Percentiles rank a stretch among this genome's conserved stretches.
phyloP scores from a whole-genome alignment of 1,284 basidiomycete species.

The Ceratobasidium sp. region DNA sequence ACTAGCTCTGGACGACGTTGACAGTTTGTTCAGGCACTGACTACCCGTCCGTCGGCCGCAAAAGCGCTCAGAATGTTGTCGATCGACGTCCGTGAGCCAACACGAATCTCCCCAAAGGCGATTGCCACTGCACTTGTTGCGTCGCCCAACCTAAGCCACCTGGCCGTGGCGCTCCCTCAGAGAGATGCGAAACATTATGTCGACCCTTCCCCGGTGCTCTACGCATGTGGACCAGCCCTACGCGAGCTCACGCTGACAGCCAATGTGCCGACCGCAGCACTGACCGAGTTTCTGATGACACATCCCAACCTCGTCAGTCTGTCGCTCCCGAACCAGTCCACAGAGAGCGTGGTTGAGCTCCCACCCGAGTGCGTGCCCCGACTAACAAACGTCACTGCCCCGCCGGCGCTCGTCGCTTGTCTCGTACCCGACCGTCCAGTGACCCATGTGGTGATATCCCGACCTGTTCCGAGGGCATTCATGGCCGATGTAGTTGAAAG shows the following conservation, averaged over 20 bases:
- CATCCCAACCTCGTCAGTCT: slow-evolving; percentile 31
- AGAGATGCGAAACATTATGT: slow-evolving; percentile 4
- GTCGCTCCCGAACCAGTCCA: slow-evolving; percentile 31
- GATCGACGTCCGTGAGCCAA: slow-evolving; percentile 30
- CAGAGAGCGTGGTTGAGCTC: slow-evolving; percentile 14
- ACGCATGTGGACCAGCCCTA: slow-evolving; percentile 16
- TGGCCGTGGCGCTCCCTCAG: slow-evolving; percentile 14
- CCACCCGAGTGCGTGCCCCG: slow-evolving; percentile 6
- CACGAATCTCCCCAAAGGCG: slow-evolving; percentile 5
- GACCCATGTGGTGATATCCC: slow-evolving; percentile 23
- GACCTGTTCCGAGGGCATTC: slow-evolving; percentile 11
- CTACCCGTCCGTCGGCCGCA: slow-evolving; percentile 15
- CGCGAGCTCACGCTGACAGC: slow-evolving; percentile 14
- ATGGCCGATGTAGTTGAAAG: slow-evolving; percentile 33
- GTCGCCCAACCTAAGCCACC: slow-evolving; percentile 28
- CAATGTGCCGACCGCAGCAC: slow-evolving; percentile 15
- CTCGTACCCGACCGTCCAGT: slow-evolving; percentile 32
- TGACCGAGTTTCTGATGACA: slow-evolving; percentile 24
- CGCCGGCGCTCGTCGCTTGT: slow-evolving; percentile 28
- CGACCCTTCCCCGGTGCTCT: slow-evolving; percentile 24
- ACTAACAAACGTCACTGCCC: slow-evolving; percentile 20
- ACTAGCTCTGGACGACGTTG: not conserved
- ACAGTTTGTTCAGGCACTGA: slow-evolving; percentile 1
- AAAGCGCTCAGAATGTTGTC: slow-evolving; percentile 34
- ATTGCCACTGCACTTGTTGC: slow-evolving; percentile 20